Percentiles rank a stretch among this genome's conserved stretches.
Conservation (phyloP, 306 rosid genomes). For the Luffa aegyptiaca region DNA sequence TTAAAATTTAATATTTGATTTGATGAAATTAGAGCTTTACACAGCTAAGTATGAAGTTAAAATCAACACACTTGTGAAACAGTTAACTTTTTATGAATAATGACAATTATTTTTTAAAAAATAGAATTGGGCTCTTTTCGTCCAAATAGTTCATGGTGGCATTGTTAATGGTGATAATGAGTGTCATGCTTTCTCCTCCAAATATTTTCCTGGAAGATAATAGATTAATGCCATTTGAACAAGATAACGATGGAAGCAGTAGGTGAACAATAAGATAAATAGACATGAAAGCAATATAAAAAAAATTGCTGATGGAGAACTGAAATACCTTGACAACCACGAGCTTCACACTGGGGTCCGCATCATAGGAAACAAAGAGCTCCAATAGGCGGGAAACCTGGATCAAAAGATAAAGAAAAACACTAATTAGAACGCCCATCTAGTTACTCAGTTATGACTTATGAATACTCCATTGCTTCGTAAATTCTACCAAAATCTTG, state of each 20-base stretch:
- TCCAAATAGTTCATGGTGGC: neutral
- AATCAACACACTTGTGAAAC: neutral
- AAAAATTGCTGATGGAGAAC: neutral
- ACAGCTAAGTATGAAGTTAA: neutral
- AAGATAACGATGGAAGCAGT: neutral
- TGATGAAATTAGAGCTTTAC: neutral
- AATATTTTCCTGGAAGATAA: neutral
- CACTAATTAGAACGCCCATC: neutral
- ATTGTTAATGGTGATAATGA: neutral
- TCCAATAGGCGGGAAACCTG: slow-evolving; percentile 60
- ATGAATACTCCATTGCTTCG: neutral
- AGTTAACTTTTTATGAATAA: neutral
- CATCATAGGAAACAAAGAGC: slow-evolving; percentile 41
- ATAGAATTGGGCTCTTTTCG: neutral
- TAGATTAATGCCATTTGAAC: neutral
- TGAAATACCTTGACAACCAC: slow-evolving; percentile 56
- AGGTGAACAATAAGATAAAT: neutral
- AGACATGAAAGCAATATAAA: neutral
- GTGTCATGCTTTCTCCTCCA: neutral
- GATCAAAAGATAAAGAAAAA: slow-evolving; percentile 3
- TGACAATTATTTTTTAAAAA: neutral
- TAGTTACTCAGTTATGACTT: neutral
- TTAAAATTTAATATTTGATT: neutral
- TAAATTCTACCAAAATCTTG: neutral
- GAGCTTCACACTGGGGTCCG: slow-evolving; percentile 54